Conservation (phyloP, 2,329 filamentous ascomycete genomes). For the Fusarium devonianum region DNA sequence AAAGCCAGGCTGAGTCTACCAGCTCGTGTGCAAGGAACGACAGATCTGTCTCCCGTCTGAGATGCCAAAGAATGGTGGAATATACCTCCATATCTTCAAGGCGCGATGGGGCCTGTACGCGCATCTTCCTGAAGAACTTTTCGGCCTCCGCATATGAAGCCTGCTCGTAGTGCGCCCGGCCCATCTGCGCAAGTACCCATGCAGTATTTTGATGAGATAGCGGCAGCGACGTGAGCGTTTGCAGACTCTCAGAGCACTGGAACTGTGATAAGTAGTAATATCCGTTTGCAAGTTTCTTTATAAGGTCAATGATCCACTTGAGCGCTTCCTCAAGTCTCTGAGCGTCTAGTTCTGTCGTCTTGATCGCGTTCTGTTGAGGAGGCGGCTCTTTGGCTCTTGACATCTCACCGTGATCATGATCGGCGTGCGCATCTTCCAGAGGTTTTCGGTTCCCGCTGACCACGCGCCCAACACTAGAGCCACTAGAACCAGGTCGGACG, state of each 20-base stretch:
- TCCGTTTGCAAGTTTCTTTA: slow-evolving; percentile 81
- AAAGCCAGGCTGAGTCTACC: slow-evolving; percentile 84
- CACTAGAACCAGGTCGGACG: slow-evolving; percentile 70
- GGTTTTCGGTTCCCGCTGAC: slow-evolving; percentile 91
- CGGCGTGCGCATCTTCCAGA: slow-evolving; percentile 69
- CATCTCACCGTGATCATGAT: slow-evolving; percentile 72
- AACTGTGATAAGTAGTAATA: slow-evolving; percentile 83
- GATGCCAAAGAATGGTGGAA: slow-evolving; percentile 98
- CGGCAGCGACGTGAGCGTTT: slow-evolving; percentile 75
- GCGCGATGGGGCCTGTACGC: slow-evolving; percentile 79
- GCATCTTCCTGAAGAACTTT: slow-evolving; percentile 81
- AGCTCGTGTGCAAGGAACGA: slow-evolving; percentile 92
- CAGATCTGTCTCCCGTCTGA: slow-evolving; percentile 90
- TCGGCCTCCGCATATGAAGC: slow-evolving; percentile 86
- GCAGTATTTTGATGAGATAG: slow-evolving; percentile 84
- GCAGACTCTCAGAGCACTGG: slow-evolving; percentile 78
- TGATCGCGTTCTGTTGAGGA: slow-evolving; percentile 48
- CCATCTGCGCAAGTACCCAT: slow-evolving; percentile 91
- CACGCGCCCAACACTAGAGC: slow-evolving; percentile 80
- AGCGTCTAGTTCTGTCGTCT: slow-evolving; percentile 59
- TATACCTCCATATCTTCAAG: slow-evolving; percentile 98
- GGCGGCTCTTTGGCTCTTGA: slow-evolving; percentile 54
- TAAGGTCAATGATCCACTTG: slow-evolving; percentile 77
- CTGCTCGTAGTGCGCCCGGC: slow-evolving; percentile 90
- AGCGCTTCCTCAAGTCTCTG: slow-evolving; percentile 78